Base-by-base conservation (phyloP, 1,284 basidiomycete species). In the Agroathelia rolfsii region DNA sequence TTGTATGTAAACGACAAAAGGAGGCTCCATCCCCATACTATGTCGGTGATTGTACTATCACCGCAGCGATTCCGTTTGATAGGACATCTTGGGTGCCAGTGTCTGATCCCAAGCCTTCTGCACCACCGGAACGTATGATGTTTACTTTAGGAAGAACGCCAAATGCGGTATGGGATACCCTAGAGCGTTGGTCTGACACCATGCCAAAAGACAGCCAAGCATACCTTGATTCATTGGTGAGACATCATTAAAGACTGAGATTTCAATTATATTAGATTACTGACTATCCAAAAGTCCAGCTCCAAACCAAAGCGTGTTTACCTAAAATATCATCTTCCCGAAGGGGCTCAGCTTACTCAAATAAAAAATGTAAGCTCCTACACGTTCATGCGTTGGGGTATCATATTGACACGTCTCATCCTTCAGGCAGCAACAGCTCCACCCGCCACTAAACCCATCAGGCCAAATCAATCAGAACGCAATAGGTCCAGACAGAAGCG, bases 171-270 rank as follows among this genome's bases (percentile, higher is more conserved):
- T 72, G 67, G 62, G 72, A 77, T 28, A 59, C 64, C 2, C 48
- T 82, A 23, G 50, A 53, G 14, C 58, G 63, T 13, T 82, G 79
- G 79, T 56, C 61, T 10, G 78, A 76, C 13, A 59, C 64, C 11
- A 55, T n/a, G 64, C 36, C 58, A 66, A 14, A 66, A 61, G 35
- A 54, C 55, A 27, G 55, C 55, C 37, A 61, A 67, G 42, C 61
- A 62, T 49, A 56, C 50, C 25, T 50, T 50, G 24, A 52, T 56
- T 30, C 51, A 25, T 52, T 66, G 38, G 73, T 72, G 43, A 44
- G 48, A 35, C 11, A n/a, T 20, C 19, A 17, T 3, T 14, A 28
- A 28, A 14, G 10, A 6, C 13, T 25, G 14, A 12, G 32, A 25
- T 19, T 15, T 21, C 22, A 23, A 32, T 36, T 21, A 35, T 36